Conservation (phyloP, 176 grass and related monocot species). For the Musa itinerans region DNA sequence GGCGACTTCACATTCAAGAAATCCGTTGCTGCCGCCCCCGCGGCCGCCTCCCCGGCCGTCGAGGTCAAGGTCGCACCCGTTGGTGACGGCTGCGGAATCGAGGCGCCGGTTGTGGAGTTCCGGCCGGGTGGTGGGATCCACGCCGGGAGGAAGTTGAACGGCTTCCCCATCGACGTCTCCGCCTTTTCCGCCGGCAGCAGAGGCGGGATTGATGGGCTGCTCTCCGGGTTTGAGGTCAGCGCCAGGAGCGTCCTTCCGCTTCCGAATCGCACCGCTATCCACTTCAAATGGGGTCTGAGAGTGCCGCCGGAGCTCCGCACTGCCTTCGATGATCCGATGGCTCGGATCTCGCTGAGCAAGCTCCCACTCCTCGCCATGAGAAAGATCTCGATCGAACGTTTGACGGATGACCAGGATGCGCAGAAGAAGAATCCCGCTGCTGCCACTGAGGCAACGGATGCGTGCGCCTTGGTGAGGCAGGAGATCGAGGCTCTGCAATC, state of each 20-base stretch:
- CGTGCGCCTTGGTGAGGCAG: background rate
- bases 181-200: conserved; percentile 26
- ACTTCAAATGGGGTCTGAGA: conserved; percentile 66
- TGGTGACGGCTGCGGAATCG: conserved; percentile 12
- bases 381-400: conserved; percentile 75
- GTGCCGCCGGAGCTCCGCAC: conserved; percentile 45
- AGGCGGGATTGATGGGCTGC: conserved; percentile 30
- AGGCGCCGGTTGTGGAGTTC: background rate
- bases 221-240: conserved; percentile 57
- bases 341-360: conserved; percentile 32
- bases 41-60: background rate
- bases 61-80: conserved; percentile 20
- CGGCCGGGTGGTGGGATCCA: conserved; percentile 6
- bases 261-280: conserved; percentile 43
- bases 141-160: conserved; percentile 26
- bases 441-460: background rate
- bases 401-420: background rate
- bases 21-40: conserved; percentile 27
- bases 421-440: conserved; percentile 7
- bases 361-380: conserved; percentile 74
- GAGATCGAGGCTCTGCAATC: conserved; percentile 7
- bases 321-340: conserved; percentile 16
- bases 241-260: conserved; percentile 61
- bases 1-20: conserved; percentile 72
- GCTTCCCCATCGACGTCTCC: conserved; percentile 38